Evolutionary conservation across 352 stramenopile species (phyloP).

Genomic region (Pythium folliculosum): DNA sequence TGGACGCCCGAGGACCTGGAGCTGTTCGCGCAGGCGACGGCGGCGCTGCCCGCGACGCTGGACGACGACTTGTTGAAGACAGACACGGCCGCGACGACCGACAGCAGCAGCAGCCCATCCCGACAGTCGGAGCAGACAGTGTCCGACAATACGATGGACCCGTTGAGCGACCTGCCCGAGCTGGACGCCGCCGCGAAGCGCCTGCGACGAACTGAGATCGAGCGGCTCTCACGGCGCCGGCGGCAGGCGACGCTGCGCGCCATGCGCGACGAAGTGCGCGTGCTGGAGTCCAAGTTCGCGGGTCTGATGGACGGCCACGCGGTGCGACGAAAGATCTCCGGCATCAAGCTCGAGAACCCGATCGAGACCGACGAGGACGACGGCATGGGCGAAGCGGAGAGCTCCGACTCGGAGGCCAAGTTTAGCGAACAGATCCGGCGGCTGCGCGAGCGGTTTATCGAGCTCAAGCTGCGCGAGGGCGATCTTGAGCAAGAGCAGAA

Average conservation of each 20-base stretch:
- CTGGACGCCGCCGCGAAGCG: conserved; percentile 16
- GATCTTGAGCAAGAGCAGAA: conserved; percentile 19
- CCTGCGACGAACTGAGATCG: conserved; percentile 24
- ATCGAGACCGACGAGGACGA: conserved; percentile 5
- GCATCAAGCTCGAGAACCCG: not conserved
- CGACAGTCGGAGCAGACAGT: not conserved
- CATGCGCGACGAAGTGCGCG: conserved; percentile 18
- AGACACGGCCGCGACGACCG: not conserved
- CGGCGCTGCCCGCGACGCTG: not conserved
- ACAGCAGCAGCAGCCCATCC: conserved; percentile 10
- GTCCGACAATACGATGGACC: not conserved
- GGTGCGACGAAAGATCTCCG: not conserved
- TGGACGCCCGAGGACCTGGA: conserved; percentile 23
- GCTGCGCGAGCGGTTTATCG: conserved; percentile 23
- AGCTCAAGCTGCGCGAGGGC: conserved; percentile 16
- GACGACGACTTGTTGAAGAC: not conserved
- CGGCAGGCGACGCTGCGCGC: conserved; percentile 15
- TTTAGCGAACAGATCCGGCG: conserved; percentile 15
- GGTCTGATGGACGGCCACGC: conserved; percentile 14
- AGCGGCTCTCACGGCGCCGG: conserved; percentile 22
- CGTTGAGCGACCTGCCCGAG: not conserved
- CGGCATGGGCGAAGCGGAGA: not conserved
- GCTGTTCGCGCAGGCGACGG: not conserved
- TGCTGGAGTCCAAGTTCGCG: conserved; percentile 15
- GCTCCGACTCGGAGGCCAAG: conserved; percentile 23